A percentile compares a stretch with the other conserved stretches of the same genome.
Evolutionary conservation across 2,329 filamentous ascomycete species (phyloP).

Genomic region (Cadophora sp.): DNA sequence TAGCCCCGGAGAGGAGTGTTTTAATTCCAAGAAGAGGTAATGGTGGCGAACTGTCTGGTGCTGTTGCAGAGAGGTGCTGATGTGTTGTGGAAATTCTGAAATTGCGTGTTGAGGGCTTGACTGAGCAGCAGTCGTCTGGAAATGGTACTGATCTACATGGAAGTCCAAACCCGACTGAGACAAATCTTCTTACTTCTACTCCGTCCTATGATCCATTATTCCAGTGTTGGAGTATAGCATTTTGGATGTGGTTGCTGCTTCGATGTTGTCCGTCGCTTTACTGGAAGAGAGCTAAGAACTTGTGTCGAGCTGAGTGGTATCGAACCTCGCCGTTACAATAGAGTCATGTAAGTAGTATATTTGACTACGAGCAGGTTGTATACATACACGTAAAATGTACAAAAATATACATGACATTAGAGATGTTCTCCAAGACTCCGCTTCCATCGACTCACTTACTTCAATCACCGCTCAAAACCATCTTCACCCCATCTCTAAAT

Average conservation of each 20-base stretch:
- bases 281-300: not conserved
- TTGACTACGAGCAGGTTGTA: not conserved
- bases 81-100: slow-evolving; percentile 22
- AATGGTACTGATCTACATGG: not conserved
- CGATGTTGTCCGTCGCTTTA: not conserved
- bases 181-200: not conserved
- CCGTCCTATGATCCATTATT: not conserved
- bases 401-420: not conserved
- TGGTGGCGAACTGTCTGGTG: slow-evolving; percentile 53
- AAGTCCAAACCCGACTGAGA: not conserved
- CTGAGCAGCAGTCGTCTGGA: not conserved
- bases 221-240: not conserved
- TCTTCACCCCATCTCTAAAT: slow-evolving; percentile 25
- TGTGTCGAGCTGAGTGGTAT: not conserved
- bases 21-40: slow-evolving; percentile 59
- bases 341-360: no score
- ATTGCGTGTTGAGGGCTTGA: not conserved
- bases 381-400: not conserved
- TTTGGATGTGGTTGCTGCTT: not conserved
- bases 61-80: slow-evolving; percentile 55
- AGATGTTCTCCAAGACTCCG: not conserved
- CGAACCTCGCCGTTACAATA: not conserved
- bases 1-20: slow-evolving; percentile 65
- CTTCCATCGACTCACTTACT: not conserved
- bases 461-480: no score